Evolutionary conservation across 2,329 filamentous ascomycete genomes (phyloP), one percentile per base, ranked within the genome.

Genomic region (Dothistroma pini): DNA sequence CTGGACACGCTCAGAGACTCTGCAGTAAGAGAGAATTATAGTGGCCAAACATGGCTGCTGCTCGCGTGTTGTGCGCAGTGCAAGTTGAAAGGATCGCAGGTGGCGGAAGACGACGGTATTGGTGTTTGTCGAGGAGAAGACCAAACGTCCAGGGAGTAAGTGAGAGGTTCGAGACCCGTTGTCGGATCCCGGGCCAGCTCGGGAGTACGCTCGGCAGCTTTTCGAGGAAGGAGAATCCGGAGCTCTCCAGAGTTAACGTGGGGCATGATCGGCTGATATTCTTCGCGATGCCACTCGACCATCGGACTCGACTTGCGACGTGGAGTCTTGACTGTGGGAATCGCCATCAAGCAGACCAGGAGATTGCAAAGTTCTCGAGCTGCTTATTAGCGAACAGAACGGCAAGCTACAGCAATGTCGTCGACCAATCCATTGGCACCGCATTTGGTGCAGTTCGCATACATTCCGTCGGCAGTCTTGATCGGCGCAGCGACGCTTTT

Each of bases 381-480:
- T 52, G 49, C 25, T 2, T n/a, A 38, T 2, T n/a, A 38, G 34
- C 14, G 34, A 16, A 53, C 50, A 22, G 11, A 11, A 11, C 8
- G 16, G 50, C 10, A 35, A 35, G 31, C 21, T 53, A 61, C 61
- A 35, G 58, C 57, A 48, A 41, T 65, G 51, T 53, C 51, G 31
- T 35, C 29, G 25, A 53, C 54, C 54, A 56, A 29, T 19, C 54
- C 54, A 48, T 48, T 56, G 38, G 38, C 54, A 56, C 38, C 54
- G 22, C 54, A 56, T 29, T 25, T 56, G 25, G 38, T 56, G 51
- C 51, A 53, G n/a, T 53, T 48, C 35, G 57, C 95, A 70, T 92
- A 93, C 76, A 88, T 96, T 72, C 92, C 93, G 65, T 88, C 87
- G 16, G 86, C 83, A 61, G 84, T 96, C 44, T 78, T 96, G 63